Evolutionary conservation across 257 asterid species (phyloP).

Genomic region (Rehmannia glutinosa): DNA sequence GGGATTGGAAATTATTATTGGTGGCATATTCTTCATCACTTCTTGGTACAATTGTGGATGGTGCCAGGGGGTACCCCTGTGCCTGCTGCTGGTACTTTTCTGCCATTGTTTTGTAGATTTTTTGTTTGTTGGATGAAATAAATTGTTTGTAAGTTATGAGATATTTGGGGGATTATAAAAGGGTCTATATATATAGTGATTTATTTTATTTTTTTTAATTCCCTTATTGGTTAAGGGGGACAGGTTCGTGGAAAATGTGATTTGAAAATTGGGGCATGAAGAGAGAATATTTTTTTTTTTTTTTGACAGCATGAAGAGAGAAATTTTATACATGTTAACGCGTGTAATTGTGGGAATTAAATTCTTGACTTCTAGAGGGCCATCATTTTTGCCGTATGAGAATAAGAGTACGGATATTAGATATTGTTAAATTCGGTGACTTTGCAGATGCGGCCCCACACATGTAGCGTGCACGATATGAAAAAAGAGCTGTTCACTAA

Average conservation of each 20-base stretch:
- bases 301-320: too few relatives aligned
- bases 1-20: slow-evolving; percentile 14
- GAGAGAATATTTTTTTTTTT: too few relatives aligned
- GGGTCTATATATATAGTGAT: background rate
- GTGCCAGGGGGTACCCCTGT: slow-evolving; percentile 41
- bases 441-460: too few relatives aligned
- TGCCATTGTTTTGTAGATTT: slow-evolving; percentile 23
- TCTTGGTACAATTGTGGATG: slow-evolving; percentile 31
- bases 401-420: background rate
- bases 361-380: background rate
- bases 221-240: background rate
- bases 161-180: background rate
- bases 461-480: too few relatives aligned
- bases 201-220: too few relatives aligned
- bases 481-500: too few relatives aligned
- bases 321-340: background rate
- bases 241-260: slow-evolving; percentile 11
- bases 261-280: slow-evolving; percentile 1
- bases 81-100: slow-evolving; percentile 24
- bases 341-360: slow-evolving; percentile 5
- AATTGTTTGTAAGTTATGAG: background rate
- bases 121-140: background rate
- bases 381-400: background rate
- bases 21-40: slow-evolving; percentile 36
- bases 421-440: too few relatives aligned